Conservation (phyloP, 768 basidiomycete species). For the Amanita molliuscula region DNA sequence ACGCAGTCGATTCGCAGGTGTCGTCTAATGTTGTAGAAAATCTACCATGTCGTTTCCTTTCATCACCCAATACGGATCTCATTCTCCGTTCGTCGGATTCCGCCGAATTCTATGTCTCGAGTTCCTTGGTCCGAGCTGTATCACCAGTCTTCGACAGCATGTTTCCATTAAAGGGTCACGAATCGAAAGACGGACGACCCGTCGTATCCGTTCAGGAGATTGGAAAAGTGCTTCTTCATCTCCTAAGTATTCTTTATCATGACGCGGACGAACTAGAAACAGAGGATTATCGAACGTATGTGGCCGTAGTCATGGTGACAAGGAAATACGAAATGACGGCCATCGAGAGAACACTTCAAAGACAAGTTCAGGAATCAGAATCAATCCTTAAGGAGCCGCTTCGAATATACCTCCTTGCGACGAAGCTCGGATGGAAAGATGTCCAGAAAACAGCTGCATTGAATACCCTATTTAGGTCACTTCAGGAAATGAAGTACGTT, state of each 20-base stretch:
- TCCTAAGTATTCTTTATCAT: conserved; percentile 7
- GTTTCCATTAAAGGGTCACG: conserved; percentile 12
- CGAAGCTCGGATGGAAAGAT: neutral
- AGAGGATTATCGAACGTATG: neutral
- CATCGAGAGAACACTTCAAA: neutral
- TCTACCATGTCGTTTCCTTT: neutral
- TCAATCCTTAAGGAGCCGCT: neutral
- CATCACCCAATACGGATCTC: conserved; percentile 10
- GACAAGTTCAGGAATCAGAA: neutral
- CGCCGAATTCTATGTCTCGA: conserved; percentile 19
- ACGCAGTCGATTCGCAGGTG: neutral
- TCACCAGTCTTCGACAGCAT: conserved; percentile 23
- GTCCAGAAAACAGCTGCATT: neutral
- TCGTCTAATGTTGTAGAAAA: neutral
- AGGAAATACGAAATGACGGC: neutral
- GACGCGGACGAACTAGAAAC: neutral
- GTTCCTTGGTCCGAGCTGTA: conserved; percentile 15
- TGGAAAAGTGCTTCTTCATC: conserved; percentile 2
- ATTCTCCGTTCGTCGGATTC: conserved; percentile 19
- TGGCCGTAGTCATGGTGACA: neutral
- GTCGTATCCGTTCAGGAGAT: conserved; percentile 10
- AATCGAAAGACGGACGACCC: conserved; percentile 4
- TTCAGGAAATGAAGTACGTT: neutral
- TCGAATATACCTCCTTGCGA: neutral
- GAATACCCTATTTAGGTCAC: neutral